These are phyloP conservation scores for Jasminum sambac DNA, from an alignment of 257 asterid genomes.

Conservation along the genomic window DNA sequence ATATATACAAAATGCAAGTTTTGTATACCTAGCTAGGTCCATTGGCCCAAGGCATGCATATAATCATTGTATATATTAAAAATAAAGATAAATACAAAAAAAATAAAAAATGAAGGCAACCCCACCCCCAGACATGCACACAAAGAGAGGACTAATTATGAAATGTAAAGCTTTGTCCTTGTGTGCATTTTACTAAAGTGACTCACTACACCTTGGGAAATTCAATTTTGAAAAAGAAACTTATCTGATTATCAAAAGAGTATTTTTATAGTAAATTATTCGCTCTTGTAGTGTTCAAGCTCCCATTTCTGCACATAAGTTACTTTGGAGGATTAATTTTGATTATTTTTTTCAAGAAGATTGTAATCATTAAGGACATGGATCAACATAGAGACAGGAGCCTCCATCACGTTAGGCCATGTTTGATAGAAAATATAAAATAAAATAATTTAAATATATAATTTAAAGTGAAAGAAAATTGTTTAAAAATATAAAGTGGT, in stretches of 20 bases:
- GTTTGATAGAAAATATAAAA: too few relatives aligned
- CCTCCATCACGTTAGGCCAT: background rate
- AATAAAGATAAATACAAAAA: too few relatives aligned
- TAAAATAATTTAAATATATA: background rate
- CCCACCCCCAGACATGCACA: background rate
- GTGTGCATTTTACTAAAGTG: conserved; percentile 1
- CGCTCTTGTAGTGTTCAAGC: background rate
- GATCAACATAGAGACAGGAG: conserved; percentile 3
- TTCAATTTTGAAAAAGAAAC: conserved; percentile 27
- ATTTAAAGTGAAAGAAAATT: too few relatives aligned
- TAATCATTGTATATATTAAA: background rate
- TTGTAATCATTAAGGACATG: background rate
- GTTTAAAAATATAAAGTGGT: too few relatives aligned
- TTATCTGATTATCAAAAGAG: conserved; percentile 8
- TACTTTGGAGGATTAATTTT: conserved; percentile 8
- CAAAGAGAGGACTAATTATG: background rate
- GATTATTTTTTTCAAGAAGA: background rate
- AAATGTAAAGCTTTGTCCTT: background rate
- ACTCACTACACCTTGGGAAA: conserved; percentile 15
- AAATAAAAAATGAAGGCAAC: too few relatives aligned
- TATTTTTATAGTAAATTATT: conserved; percentile 4
- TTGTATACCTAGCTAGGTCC: background rate
- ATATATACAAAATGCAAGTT: conserved; percentile 22
- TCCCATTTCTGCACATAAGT: conserved; percentile 21
- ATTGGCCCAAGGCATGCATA: background rate